These are phyloP conservation scores for Ambrosia hybrid DNA, from an alignment of 140 eudicot genomes.

Conservation along the genomic window DNA sequence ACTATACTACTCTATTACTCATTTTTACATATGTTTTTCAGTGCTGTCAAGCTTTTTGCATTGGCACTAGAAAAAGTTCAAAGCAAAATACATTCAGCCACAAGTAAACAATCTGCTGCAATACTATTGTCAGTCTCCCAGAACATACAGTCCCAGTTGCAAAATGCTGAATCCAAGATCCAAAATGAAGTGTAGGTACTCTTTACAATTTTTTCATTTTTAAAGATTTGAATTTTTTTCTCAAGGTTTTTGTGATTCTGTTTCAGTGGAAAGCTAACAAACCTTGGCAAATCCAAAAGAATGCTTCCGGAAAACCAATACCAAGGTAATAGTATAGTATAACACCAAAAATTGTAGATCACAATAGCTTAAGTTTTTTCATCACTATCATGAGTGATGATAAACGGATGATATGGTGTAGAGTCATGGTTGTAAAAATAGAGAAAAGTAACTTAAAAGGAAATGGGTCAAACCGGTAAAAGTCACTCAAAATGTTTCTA, in stretches of 20 bases:
- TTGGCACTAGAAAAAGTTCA: conserved; percentile 67
- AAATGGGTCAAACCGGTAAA: conserved; percentile 1
- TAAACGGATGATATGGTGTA: conserved; percentile 9
- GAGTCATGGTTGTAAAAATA: neutral
- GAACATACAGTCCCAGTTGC: conserved; percentile 60
- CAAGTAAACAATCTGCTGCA: conserved; percentile 67
- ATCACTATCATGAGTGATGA: conserved; percentile 13
- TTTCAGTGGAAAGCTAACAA: conserved; percentile 83
- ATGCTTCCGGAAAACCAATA: conserved; percentile 58
- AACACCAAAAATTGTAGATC: conserved; percentile 12
- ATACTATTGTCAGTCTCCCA: conserved; percentile 64
- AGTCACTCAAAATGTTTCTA: neutral
- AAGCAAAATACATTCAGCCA: conserved; percentile 61
- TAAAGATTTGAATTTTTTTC: conserved; percentile 18
- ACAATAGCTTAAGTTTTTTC: conserved; percentile 6
- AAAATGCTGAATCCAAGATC: conserved; percentile 73
- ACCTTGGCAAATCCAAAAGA: conserved; percentile 57
- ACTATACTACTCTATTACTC: conserved; percentile 16
- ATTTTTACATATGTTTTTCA: conserved; percentile 35
- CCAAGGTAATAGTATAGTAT: conserved; percentile 51
- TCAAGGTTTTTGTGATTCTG: conserved; percentile 30
- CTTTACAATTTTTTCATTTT: conserved; percentile 1
- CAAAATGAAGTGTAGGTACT: conserved; percentile 71
- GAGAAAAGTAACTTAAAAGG: neutral
- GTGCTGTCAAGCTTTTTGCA: conserved; percentile 70